Conservation (phyloP, 805 yeast species). For the Candida hispaniensis region DNA sequence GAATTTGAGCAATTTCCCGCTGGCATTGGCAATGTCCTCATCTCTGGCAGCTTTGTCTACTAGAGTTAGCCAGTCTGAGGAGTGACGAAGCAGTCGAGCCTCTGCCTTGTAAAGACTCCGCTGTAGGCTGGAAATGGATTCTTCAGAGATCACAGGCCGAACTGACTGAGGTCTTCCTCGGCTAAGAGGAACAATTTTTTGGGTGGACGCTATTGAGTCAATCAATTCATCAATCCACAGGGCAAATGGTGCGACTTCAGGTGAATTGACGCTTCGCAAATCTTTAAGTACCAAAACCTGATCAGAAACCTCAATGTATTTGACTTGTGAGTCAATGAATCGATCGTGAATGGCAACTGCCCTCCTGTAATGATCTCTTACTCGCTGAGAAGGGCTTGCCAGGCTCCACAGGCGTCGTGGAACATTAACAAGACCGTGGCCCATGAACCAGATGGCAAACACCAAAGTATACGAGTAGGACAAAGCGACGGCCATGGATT, state of each 20-base stretch:
- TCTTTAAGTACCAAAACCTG: conserved; percentile 44
- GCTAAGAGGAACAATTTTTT: conserved; percentile 8
- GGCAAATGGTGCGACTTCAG: conserved; percentile 39
- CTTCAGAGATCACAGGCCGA: conserved; percentile 26
- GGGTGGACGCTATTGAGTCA: conserved; percentile 30
- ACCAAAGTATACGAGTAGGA: conserved; percentile 69
- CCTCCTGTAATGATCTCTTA: conserved; percentile 37
- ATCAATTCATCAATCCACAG: conserved; percentile 57
- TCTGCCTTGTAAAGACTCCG: conserved; percentile 42
- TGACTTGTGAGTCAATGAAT: conserved; percentile 50
- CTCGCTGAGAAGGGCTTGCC: conserved; percentile 30
- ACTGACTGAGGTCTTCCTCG: conserved; percentile 16
- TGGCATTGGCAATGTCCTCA: conserved; percentile 48
- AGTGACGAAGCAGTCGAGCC: conserved; percentile 43
- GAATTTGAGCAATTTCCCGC: conserved; percentile 25
- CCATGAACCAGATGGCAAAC: conserved; percentile 72
- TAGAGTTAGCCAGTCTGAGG: conserved; percentile 45
- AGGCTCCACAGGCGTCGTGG: conserved; percentile 41
- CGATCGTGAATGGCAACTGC: conserved; percentile 51
- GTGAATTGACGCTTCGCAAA: conserved; percentile 27
- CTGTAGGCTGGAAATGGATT: conserved; percentile 42
- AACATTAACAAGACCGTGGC: conserved; percentile 62
- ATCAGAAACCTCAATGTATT: conserved; percentile 52
- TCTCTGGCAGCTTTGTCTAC: conserved; percentile 40
- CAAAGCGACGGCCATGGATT: conserved; percentile 58